These are phyloP conservation scores for Hypoxylon sp. DNA, from an alignment of 2,329 filamentous ascomycete genomes.

Conservation along the genomic window DNA sequence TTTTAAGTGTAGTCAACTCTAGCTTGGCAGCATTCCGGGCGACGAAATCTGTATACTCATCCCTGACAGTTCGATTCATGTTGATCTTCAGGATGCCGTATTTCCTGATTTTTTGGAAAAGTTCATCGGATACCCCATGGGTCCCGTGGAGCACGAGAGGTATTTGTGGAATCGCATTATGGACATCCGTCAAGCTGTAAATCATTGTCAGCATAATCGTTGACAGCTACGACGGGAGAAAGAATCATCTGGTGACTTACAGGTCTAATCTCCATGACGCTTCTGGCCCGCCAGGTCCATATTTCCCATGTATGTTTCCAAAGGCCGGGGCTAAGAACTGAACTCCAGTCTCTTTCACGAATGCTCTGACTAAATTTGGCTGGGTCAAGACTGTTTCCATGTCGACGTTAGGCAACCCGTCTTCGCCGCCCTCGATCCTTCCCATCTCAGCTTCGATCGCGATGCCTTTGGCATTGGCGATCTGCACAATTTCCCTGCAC, in stretches of 20 bases:
- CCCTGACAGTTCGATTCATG: conserved; percentile 68
- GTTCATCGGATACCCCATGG: conserved; percentile 53
- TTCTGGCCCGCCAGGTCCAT: conserved; percentile 66
- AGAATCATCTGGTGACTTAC: conserved; percentile 1
- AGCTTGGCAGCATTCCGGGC: conserved; percentile 56
- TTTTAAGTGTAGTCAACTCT: conserved; percentile 60
- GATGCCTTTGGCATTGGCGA: neutral
- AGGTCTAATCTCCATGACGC: conserved; percentile 13
- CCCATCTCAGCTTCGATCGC: conserved; percentile 2
- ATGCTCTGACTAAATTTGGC: neutral
- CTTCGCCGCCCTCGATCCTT: conserved; percentile 14
- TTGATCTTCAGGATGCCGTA: conserved; percentile 72
- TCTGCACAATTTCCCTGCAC: neutral
- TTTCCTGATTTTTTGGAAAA: conserved; percentile 44
- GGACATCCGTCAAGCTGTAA: conserved; percentile 13
- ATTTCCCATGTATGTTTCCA: conserved; percentile 82
- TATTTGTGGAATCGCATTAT: conserved; percentile 50
- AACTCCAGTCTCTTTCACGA: conserved; percentile 53
- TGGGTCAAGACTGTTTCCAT: neutral
- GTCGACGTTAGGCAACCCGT: conserved; percentile 4
- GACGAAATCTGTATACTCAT: conserved; percentile 61
- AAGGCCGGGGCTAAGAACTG: conserved; percentile 79
- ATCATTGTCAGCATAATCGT: neutral
- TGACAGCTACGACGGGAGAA: neutral
- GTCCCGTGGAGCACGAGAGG: conserved; percentile 68